Base-by-base conservation (phyloP, 2,329 filamentous ascomycete genomes). In the Fusarium metavorans region DNA sequence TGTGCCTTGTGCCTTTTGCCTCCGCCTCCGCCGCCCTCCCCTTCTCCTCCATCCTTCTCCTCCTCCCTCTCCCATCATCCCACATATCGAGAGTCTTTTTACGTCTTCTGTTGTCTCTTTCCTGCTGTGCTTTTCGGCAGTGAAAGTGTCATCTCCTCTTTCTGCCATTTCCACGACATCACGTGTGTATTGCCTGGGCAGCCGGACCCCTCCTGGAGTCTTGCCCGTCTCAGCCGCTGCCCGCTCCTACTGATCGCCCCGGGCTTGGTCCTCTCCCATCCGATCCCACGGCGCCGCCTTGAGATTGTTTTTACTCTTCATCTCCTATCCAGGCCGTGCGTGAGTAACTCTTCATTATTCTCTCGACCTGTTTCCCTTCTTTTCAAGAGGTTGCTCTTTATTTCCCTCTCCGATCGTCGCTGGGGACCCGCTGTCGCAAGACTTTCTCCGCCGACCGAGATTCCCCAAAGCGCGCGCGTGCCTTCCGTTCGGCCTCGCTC, bases 401-500 rank as follows among this genome's bases (percentile, higher is more conserved):
- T 25, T 16, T 60, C 32, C 41, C n/a, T 58, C 45, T 50, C 20
- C 25, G 23, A 8, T 54, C 41, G 35, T 34, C 11, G 8, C 37
- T 50, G 39, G 66, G 30, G 45, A 58, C 25, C 32, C 25, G 62
- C 60, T 58, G 66, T 73, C 23, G 70, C 70, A 48, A 57, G 54
- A 60, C 58, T 43, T 66, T 62, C 20, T 70, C 48, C 71, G 71
- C 74, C 73, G 68, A 66, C 63, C 72, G 72, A 72, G 65, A 71
- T 43, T 43, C 62, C 70, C 68, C 45, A 72, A 70, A 67, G 70
- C 69, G 71, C 64, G 73, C 70, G 72, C 56, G 64, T 62, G 57
- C 67, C 73, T 76, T 76, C 73, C 73, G 73, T 69, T 73, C 73
- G 68, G 74, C 68, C 71, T 76, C 60, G 65, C 63, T 68, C 70